phyloP scores from a whole-genome alignment of 1,284 basidiomycete species.

The Macrocystidia cucumis region DNA sequence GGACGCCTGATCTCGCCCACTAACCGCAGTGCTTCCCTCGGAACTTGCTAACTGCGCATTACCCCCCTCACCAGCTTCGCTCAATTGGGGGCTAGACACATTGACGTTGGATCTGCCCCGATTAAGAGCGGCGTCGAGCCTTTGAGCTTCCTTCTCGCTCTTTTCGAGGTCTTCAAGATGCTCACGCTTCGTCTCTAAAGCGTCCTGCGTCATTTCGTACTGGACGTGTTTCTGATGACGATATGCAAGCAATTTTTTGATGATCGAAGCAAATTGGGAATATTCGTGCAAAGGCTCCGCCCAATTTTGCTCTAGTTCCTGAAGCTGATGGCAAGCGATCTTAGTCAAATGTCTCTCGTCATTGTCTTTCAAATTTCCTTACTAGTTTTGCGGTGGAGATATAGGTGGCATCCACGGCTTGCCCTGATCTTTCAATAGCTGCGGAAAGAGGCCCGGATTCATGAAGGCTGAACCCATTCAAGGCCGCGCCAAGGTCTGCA shows the following conservation, averaged over 20 bases:
- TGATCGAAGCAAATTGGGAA: slow-evolving; percentile 89
- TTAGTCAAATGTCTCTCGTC: slow-evolving; percentile 7
- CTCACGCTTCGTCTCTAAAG: slow-evolving; percentile 81
- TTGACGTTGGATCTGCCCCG: slow-evolving; percentile 36
- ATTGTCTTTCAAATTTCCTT: slow-evolving; percentile 19
- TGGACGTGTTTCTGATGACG: slow-evolving; percentile 98
- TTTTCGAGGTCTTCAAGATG: slow-evolving; percentile 88
- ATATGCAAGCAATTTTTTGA: slow-evolving; percentile 90
- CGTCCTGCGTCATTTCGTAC: slow-evolving; percentile 94
- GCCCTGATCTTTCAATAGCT: slow-evolving; percentile 89
- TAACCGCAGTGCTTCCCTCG: no score
- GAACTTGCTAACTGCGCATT: slow-evolving; percentile 17
- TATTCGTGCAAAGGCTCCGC: slow-evolving; percentile 97
- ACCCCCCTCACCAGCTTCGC: slow-evolving; percentile 6
- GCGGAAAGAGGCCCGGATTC: slow-evolving; percentile 67
- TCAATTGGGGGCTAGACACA: slow-evolving; percentile 17
- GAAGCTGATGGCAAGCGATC: slow-evolving; percentile 45
- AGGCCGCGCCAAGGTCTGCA: slow-evolving; percentile 88
- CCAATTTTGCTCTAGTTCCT: slow-evolving; percentile 89
- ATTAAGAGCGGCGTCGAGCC: slow-evolving; percentile 83
- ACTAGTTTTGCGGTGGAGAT: slow-evolving; percentile 88
- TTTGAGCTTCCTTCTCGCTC: slow-evolving; percentile 84
- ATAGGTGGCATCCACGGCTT: slow-evolving; percentile 92
- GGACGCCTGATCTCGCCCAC: no score
- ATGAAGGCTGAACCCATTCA: slow-evolving; percentile 94